phyloP scores from a whole-genome alignment of 2,329 filamentous ascomycete genomes.

The Fusarium sp. region DNA sequence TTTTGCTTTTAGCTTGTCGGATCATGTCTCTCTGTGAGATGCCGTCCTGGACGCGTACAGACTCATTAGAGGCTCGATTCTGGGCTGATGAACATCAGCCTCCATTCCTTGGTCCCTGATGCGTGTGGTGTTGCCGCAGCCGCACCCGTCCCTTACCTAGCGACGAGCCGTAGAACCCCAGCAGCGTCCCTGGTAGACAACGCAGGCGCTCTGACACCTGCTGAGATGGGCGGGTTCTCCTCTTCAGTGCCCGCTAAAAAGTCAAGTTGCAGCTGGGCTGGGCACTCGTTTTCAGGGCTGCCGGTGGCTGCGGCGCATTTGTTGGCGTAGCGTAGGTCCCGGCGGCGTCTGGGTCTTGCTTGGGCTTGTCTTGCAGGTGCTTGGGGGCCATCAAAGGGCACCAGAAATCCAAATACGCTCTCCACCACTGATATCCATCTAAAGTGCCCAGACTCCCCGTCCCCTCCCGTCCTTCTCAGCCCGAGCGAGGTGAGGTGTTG shows the following conservation, averaged over 20 bases:
- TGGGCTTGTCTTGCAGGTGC: neutral
- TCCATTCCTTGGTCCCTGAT: slow-evolving; percentile 16
- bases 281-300: slow-evolving; percentile 3
- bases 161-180: slow-evolving; percentile 16
- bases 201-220: slow-evolving; percentile 31
- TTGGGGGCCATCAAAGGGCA: neutral
- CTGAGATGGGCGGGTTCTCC: neutral
- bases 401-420: neutral
- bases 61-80: slow-evolving; percentile 7
- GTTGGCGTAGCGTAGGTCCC: neutral
- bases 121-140: slow-evolving; percentile 4
- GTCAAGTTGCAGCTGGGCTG: neutral
- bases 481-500: neutral
- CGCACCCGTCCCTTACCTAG: slow-evolving; percentile 6
- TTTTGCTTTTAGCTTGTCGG: neutral
- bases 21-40: slow-evolving; percentile 1
- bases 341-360: neutral
- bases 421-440: slow-evolving; percentile 21
- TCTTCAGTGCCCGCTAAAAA: neutral
- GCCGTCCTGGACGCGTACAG: neutral
- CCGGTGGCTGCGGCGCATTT: neutral
- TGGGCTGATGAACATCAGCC: slow-evolving; percentile 29
- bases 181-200: slow-evolving; percentile 18
- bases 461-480: neutral
- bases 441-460: neutral